A percentile compares a stretch with the other conserved stretches of the same genome.
phyloP scores from a whole-genome alignment of 2,329 filamentous ascomycete species.

The Aspergillus texensis region DNA sequence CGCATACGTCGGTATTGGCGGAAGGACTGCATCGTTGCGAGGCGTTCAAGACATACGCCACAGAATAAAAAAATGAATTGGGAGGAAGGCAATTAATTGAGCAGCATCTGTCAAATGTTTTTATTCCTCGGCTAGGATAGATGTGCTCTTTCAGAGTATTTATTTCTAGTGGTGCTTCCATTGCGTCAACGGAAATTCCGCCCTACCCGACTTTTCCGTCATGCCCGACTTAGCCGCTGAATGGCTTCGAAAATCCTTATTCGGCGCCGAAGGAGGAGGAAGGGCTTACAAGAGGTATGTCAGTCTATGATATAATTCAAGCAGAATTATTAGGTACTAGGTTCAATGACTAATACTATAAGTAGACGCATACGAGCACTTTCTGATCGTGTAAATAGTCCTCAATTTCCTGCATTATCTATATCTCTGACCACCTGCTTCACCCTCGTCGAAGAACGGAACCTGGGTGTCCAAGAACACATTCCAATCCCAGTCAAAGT shows the following conservation, averaged over 20 bases:
- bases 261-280: not conserved
- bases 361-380: not conserved
- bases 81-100: not conserved
- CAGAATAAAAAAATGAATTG: not conserved
- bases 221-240: slow-evolving; percentile 1
- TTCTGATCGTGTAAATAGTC: not conserved
- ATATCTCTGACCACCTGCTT: slow-evolving; percentile 1
- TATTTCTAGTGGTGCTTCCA: not conserved
- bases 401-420: not conserved
- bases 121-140: not conserved
- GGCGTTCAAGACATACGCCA: not conserved
- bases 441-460: slow-evolving; percentile 5
- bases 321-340: not conserved
- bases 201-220: slow-evolving; percentile 9
- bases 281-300: not conserved
- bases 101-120: not conserved
- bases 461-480: slow-evolving; percentile 2
- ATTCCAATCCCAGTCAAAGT: slow-evolving; percentile 6
- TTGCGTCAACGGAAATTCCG: slow-evolving; percentile 5
- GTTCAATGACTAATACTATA: not conserved
- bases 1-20: slow-evolving; percentile 29
- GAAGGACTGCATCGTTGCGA: slow-evolving; percentile 29
- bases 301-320: not conserved
- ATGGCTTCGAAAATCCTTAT: not conserved
- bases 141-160: not conserved